Conservation (phyloP, 2,329 filamentous ascomycete species). For the Davidsoniella virescens region DNA sequence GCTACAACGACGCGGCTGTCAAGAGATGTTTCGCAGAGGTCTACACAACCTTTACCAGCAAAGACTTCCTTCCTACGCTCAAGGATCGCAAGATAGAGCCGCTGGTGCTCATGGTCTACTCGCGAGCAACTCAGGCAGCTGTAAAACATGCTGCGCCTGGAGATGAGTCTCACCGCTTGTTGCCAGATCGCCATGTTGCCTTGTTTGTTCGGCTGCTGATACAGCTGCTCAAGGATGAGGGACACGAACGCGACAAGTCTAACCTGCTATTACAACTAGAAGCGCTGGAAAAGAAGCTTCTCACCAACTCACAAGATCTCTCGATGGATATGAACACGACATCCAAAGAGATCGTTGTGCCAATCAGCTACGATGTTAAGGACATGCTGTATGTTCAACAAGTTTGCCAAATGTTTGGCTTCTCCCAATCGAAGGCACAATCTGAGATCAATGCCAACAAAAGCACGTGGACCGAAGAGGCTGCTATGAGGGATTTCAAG, state of each 20-base stretch:
- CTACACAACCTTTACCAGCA: constrained; percentile 81
- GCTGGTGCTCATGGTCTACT: constrained; percentile 89
- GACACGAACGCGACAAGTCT: constrained; percentile 69
- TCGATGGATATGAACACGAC: constrained; percentile 30
- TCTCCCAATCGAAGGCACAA: constrained; percentile 66
- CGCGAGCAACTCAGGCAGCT: constrained; percentile 72
- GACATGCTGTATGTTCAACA: constrained; percentile 90
- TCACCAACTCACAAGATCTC: constrained; percentile 86
- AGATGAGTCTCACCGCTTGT: constrained; percentile 77
- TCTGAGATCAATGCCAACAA: constrained; percentile 72
- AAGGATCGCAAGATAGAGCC: constrained; percentile 90
- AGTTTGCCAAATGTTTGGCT: constrained; percentile 72
- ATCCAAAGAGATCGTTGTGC: constrained; percentile 66
- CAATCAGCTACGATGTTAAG: constrained; percentile 80
- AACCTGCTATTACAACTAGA: constrained; percentile 67
- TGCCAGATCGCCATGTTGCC: constrained; percentile 88
- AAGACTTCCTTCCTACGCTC: constrained; percentile 73
- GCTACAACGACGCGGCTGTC: constrained; percentile 77
- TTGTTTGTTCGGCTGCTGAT: constrained; percentile 81
- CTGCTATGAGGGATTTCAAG: constrained; percentile 80
- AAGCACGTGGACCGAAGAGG: constrained; percentile 75
- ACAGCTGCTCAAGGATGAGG: constrained; percentile 64
- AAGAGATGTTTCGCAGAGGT: constrained; percentile 92
- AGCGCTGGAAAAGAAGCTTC: constrained; percentile 79
- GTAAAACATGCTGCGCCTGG: constrained; percentile 58